Evolutionary conservation across 306 rosid species (phyloP).

Genomic region (Oemleria cerasiformis): DNA sequence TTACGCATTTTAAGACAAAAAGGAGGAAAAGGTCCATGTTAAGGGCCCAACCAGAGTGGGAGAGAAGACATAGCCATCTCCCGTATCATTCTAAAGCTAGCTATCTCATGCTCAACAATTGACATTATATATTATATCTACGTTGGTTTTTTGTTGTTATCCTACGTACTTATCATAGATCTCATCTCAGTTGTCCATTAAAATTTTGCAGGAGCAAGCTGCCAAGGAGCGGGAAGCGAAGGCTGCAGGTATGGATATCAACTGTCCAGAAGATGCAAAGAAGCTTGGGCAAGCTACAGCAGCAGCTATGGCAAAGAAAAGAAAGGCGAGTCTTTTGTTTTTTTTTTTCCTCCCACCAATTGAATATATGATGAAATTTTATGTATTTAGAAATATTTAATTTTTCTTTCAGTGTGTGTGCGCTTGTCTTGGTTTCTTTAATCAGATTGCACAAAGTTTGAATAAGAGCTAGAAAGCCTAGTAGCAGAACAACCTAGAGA

Average conservation of each 20-base stretch:
- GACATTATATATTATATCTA: not conserved
- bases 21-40: too few relatives aligned
- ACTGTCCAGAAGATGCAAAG: conserved; percentile 11
- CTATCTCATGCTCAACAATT: not conserved
- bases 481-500: too few relatives aligned
- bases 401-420: not conserved
- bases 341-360: not conserved
- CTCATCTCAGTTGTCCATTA: not conserved
- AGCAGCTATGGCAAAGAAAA: conserved; percentile 1
- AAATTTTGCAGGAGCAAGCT: conserved; percentile 20
- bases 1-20: too few relatives aligned
- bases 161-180: not conserved
- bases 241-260: conserved; percentile 12
- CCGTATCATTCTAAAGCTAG: conserved; percentile 3
- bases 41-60: too few relatives aligned
- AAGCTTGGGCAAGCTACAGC: conserved; percentile 6
- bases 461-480: too few relatives aligned
- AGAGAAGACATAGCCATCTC: not conserved
- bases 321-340: not conserved
- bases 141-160: not conserved
- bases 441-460: not conserved
- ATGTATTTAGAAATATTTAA: not conserved
- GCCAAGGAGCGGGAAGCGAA: conserved; percentile 16
- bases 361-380: not conserved
- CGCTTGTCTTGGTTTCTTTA: not conserved